Conservation (phyloP, 2,329 filamentous ascomycete genomes). For the Pseudogymnoascus sp. region DNA sequence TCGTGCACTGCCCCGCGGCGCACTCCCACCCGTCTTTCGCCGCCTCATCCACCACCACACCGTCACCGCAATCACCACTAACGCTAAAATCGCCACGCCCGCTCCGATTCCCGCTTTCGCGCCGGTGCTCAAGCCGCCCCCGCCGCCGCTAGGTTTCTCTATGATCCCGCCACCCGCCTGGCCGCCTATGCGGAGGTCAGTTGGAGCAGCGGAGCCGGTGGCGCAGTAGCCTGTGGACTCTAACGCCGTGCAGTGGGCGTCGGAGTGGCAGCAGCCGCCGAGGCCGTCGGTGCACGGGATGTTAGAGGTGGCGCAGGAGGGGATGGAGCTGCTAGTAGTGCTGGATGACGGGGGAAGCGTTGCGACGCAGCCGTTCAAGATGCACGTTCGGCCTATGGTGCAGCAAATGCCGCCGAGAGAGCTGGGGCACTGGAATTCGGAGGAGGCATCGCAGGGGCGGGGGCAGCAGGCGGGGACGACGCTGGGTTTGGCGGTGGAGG, state of each 20-base stretch:
- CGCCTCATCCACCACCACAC: conserved; percentile 43
- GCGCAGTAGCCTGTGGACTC: conserved; percentile 34
- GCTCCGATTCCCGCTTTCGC: conserved; percentile 51
- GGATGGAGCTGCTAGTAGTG: conserved; percentile 28
- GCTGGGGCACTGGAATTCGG: conserved; percentile 27
- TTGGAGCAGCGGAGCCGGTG: conserved; percentile 22
- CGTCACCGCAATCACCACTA: conserved; percentile 34
- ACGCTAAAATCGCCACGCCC: conserved; percentile 40
- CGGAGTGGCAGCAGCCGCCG: conserved; percentile 42
- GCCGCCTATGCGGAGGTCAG: conserved; percentile 24
- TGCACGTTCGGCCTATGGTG: conserved; percentile 37
- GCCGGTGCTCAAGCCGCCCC: conserved; percentile 35
- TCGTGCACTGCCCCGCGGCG: conserved; percentile 18
- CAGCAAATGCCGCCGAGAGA: conserved; percentile 38
- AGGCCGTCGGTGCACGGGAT: conserved; percentile 34
- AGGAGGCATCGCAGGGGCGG: conserved; percentile 27
- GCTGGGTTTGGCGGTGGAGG: conserved; percentile 15
- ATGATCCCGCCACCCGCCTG: conserved; percentile 25
- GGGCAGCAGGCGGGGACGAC: conserved; percentile 25
- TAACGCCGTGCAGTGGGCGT: conserved; percentile 36
- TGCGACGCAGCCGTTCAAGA: conserved; percentile 30
- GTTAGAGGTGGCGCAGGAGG: conserved; percentile 40
- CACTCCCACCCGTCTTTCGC: conserved; percentile 12
- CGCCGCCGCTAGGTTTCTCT: conserved; percentile 7
- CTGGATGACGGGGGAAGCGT: conserved; percentile 18